Base-by-base conservation (phyloP, 495 filamentous ascomycete species). In the Bacidia rubella region DNA sequence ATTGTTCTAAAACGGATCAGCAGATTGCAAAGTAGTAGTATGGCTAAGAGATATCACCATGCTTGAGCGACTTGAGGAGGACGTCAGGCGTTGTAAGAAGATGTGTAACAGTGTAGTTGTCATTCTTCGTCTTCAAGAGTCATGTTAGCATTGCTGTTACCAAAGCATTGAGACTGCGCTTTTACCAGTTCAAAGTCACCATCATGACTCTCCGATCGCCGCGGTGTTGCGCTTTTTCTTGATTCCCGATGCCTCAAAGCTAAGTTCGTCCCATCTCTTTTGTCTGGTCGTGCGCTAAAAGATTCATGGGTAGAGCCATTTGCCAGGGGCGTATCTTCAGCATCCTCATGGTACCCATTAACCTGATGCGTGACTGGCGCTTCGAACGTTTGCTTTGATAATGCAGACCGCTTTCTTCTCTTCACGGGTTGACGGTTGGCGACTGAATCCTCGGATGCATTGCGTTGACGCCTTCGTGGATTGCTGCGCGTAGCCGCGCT, bases 41-140 rank as follows among this genome's bases (percentile, higher is more conserved):
- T n/a, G n/a, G n/a, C n/a, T n/a, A n/a, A n/a, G n/a, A 35, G 29
- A 2, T 63, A 71, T 64, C 73, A 86, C 82, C 76, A 63, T 75
- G 71, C 19, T 29, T 54, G 35, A 70, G 66, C 52, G 78, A 73
- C 29, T 72, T 67, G 22, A 79, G 80, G 45, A 95, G 72, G 51
- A 79, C 74, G 53, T 89, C 79, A 40, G 90, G 89, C 20, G 93
- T 70, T 35, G 80, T 79, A 49, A 88, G 85, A 23, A 97, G 78
- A 61, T 86, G 85, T 51, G 84, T 85, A 29, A 97, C 88, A 27
- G 77, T 80, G 61, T 92, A 96, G 51, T 83, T 86, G 62, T 85
- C 81, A 59, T 87, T 97, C 63, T 81, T 83, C 17, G 88, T 90
- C 88, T 95, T 50, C 19, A 44, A 5, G 5, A 15, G 5, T 7